Evolutionary conservation across 1,284 basidiomycete species (phyloP).

Genomic region (Tylopilus sp.): DNA sequence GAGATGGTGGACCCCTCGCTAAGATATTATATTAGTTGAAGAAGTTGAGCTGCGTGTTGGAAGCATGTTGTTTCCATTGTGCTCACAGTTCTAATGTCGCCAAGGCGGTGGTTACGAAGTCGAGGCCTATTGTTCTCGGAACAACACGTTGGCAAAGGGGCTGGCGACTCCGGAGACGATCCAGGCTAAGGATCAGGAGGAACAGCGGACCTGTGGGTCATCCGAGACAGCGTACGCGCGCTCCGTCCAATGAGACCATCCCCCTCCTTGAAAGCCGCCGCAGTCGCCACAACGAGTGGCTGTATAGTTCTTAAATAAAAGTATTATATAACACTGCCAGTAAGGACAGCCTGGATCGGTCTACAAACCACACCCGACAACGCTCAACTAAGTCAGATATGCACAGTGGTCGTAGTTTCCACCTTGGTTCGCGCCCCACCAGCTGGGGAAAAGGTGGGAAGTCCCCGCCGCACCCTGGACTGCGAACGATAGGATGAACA

Average conservation of each 20-base stretch:
- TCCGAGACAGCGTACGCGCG: too few species aligned
- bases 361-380: neutral
- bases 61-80: constrained; percentile 32
- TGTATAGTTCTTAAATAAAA: constrained; percentile 1
- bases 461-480: constrained; percentile 66
- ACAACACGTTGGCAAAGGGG: constrained; percentile 1
- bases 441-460: constrained; percentile 55
- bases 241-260: too few species aligned
- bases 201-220: neutral
- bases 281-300: constrained; percentile 5
- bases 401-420: constrained; percentile 33
- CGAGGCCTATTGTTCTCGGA: constrained; percentile 19
- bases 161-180: neutral
- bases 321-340: neutral
- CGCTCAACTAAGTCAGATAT: constrained; percentile 16
- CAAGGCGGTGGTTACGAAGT: constrained; percentile 22
- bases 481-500: constrained; percentile 69
- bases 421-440: constrained; percentile 50
- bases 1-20: constrained; percentile 6
- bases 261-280: neutral
- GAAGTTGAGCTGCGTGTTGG: constrained; percentile 26
- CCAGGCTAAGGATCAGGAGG: neutral
- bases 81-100: constrained; percentile 34
- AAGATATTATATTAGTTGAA: constrained; percentile 22
- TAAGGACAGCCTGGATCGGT: neutral